Percentiles rank a stretch among this genome's conserved stretches.
These are phyloP conservation scores for Forsythia suspensa DNA, from an alignment of 257 asterid genomes.

Conservation along the genomic window DNA sequence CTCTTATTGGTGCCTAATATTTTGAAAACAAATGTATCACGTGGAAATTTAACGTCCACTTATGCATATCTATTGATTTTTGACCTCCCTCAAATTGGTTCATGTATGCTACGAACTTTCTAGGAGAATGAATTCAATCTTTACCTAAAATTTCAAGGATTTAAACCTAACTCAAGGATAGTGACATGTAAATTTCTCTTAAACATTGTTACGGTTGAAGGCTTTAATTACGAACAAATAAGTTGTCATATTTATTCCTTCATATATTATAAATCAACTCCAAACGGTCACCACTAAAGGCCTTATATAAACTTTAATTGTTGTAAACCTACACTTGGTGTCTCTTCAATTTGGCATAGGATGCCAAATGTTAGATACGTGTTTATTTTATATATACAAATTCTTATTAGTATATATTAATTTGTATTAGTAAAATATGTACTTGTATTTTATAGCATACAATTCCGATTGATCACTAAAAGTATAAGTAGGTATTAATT, in stretches of 20 bases:
- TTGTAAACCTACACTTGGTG: neutral
- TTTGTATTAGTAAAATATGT: no score
- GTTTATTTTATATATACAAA: no score
- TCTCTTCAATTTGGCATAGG: neutral
- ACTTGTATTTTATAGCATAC: no score
- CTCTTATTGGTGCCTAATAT: neutral
- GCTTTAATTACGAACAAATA: no score
- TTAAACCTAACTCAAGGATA: neutral
- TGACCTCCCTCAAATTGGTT: neutral
- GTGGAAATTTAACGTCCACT: no score
- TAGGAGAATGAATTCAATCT: neutral
- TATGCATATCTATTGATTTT: neutral
- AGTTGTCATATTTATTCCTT: no score
- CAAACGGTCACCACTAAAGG: neutral
- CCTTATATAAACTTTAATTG: neutral
- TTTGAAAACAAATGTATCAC: neutral
- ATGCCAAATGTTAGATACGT: neutral
- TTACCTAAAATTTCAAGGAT: neutral
- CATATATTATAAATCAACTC: neutral
- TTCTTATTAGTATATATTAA: no score
- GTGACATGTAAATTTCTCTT: neutral
- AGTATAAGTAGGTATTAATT: no score
- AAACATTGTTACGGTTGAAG: no score
- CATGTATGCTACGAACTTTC: neutral
- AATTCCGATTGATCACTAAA: no score